Base-by-base conservation (phyloP, 176 grass and related monocot species). In the Alopecurus myosuroides region DNA sequence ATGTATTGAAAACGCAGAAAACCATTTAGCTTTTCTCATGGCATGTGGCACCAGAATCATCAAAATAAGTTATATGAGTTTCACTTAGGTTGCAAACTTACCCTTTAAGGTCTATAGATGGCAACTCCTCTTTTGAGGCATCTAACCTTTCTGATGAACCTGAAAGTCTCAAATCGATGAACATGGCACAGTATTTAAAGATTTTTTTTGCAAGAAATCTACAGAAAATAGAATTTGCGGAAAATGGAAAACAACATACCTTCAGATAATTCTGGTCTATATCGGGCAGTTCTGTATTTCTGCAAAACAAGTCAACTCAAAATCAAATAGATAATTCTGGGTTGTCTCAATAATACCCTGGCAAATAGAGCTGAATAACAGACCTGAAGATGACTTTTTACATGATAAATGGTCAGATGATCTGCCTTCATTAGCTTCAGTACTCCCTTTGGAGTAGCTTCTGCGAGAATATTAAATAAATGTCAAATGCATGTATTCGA, bases 301-400 rank as follows among this genome's bases (percentile, higher is more conserved):
- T 99, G 86, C 22, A 95, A 83, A 77, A 92, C 22, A 87, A 52
- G 26, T 61, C 50, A 53, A 46, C 45, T 76, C 12, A 77, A 62
- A 77, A 36, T 82, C 34, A 92, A 81, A 91, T 13, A 42, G 31
- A 56, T 61, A 78, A 46, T 34, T 82, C 26, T 44, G 11, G 35
- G n/a, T 77, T 46, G 20, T 83, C 58, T 72, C 10, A 72, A 70
- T 44, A 33, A 53, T 64, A 67, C 49, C n/a, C n/a, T n/a, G n/a
- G n/a, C 7, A 74, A 57, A 82, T n/a, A 86, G 34, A 68, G 74
- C 76, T 28, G 76, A 82, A 13, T 31, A 62, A 35, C 55, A 33
- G 15, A 99, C 97, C 94, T 97, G 97, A 50, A 99, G 90, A 67
- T 99, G 97, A 84, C 97, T 99, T 94, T 99, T 99, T 56, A 99